phyloP scores from a whole-genome alignment of 2,329 filamentous ascomycete species.

The Talaromyces sp. region DNA sequence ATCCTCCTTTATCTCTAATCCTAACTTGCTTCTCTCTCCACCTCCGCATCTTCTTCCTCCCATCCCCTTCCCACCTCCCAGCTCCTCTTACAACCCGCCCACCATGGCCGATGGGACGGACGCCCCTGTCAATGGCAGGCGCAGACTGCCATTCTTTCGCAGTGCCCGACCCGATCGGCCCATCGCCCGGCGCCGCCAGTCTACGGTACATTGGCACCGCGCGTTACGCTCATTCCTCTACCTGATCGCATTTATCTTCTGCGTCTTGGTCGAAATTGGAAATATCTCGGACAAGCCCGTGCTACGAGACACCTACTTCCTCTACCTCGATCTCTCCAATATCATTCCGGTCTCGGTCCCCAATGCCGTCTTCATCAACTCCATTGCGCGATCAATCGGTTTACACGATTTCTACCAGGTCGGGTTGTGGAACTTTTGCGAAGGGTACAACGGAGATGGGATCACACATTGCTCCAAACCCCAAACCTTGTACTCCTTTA shows the following conservation, averaged over 20 bases:
- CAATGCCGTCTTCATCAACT: constrained; percentile 77
- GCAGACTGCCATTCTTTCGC: constrained; percentile 30
- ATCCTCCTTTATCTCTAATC: no score
- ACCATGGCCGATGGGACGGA: constrained; percentile 20
- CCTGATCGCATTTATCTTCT: constrained; percentile 73
- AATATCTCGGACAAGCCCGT: constrained; percentile 66
- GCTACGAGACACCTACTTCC: constrained; percentile 75
- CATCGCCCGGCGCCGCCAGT: constrained; percentile 31
- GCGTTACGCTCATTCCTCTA: constrained; percentile 70
- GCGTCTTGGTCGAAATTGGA: constrained; percentile 79
- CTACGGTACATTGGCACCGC: constrained; percentile 59
- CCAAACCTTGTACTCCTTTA: constrained; percentile 80
- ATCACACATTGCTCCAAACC: constrained; percentile 76
- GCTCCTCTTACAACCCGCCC: not conserved
- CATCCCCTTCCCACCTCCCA: not conserved
- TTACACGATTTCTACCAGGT: constrained; percentile 94
- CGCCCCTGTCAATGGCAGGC: constrained; percentile 24
- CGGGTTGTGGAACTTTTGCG: constrained; percentile 89
- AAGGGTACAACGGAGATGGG: constrained; percentile 71
- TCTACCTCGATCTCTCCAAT: constrained; percentile 79
- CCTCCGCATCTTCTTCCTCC: not conserved
- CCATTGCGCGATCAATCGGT: constrained; percentile 80
- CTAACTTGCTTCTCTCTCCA: not conserved
- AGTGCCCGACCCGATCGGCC: constrained; percentile 27
- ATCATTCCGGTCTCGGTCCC: constrained; percentile 75